These are phyloP conservation scores for Misopates orontium DNA, from an alignment of 257 asterid species.

Conservation along the genomic window DNA sequence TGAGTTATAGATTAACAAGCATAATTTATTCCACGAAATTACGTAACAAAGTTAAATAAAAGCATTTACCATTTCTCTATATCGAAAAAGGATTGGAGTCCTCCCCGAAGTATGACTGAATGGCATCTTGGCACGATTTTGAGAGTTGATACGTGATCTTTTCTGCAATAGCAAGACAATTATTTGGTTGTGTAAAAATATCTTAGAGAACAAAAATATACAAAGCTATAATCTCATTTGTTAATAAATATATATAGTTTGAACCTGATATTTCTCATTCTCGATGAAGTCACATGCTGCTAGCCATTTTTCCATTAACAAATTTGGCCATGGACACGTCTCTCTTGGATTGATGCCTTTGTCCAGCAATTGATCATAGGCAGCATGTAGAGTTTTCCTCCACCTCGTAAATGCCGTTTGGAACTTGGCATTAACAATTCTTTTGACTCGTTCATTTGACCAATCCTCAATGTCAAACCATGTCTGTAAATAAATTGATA, in stretches of 20 bases:
- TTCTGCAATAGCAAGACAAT: slow-evolving; percentile 7
- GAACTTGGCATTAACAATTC: slow-evolving; percentile 4
- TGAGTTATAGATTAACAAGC: background rate
- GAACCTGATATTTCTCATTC: slow-evolving; percentile 17
- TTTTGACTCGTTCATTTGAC: slow-evolving; percentile 5
- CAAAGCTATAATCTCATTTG: background rate
- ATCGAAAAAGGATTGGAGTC: slow-evolving; percentile 13
- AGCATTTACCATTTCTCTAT: background rate
- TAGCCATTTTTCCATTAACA: slow-evolving; percentile 10
- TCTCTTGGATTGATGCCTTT: slow-evolving; percentile 14
- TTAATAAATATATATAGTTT: too few relatives aligned
- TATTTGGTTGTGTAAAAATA: background rate
- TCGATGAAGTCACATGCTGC: slow-evolving; percentile 19
- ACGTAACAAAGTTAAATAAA: background rate
- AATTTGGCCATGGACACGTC: slow-evolving; percentile 6
- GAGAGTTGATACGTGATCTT: slow-evolving; percentile 2
- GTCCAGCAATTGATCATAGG: background rate
- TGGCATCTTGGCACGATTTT: background rate
- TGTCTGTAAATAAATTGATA: slow-evolving; percentile 10
- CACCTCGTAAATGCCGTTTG: slow-evolving; percentile 7
- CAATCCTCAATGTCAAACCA: slow-evolving; percentile 19
- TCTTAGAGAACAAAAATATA: background rate
- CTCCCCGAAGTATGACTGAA: slow-evolving; percentile 12
- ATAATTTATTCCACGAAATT: background rate
- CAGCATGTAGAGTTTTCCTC: background rate